Base-by-base conservation (phyloP, 2,329 filamentous ascomycete genomes). In the Keithomyces neogunnii region DNA sequence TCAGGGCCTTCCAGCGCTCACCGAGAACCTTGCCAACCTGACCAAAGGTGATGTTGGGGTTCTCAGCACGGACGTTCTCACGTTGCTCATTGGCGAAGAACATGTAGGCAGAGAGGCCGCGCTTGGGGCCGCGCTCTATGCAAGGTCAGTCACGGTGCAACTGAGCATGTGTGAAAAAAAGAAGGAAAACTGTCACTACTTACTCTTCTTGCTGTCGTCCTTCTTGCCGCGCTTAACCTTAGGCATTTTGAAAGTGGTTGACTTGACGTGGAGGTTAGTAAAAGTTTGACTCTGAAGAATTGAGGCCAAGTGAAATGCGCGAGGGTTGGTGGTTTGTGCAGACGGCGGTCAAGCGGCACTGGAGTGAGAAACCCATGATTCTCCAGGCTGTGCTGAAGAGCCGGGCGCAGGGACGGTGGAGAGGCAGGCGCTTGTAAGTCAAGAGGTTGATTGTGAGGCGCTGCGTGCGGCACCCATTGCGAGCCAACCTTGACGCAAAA, bases 51-150 rank as follows among this genome's bases (percentile, higher is more conserved):
- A 97, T 96, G 64, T 91, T 92, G 39, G 92, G 92, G 81, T 97
- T 97, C 74, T 97, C 92, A 70, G 96, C 90, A 64, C 93, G 89
- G 63, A 99, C 93, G 72, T 93, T 95, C 69, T 97, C 92, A 63
- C 93, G 91, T 77, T 96, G 89, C 76, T 97, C 93, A 69, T 97
- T 97, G 83, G 93, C 93, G 72, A 97, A 99, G 86, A 97, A 97
- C 93, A 99, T 99, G 84, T 99, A 99, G 58, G 93, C 93, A 50
- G 93, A 97, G 48, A 99, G 89, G 78, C 92, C 93, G 74, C 93
- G 90, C 90, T 97, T 99, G 71, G 93, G 93, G 55, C 91, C 92
- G 36, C 52, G 52, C 52, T 54, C 52, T 54, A 13, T 8, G n/a
- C 5, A n/a, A 1, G 11, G 48, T 53, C 9, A 53, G 44, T 95